A percentile compares a stretch with the other conserved stretches of the same genome.
Conservation (phyloP, 805 yeast species). For the Kuraishia cidri region DNA sequence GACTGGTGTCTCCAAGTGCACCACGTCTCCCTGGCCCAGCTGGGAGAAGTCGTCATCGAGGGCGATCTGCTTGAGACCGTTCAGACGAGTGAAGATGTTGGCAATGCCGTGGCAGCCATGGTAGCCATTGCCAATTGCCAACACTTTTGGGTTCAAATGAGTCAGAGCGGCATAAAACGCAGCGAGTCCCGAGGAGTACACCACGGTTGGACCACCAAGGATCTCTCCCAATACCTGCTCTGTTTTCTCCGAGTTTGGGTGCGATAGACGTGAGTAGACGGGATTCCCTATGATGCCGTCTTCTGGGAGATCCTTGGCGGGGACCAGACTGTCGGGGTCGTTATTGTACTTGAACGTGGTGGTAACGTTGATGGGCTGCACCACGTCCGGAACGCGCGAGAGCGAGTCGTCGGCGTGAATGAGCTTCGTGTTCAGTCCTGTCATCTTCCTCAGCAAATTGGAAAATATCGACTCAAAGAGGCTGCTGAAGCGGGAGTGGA, state of each 20-base stretch:
- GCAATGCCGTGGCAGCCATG: slow-evolving; percentile 79
- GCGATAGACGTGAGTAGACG: slow-evolving; percentile 68
- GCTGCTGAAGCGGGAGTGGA: no score
- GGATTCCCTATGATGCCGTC: slow-evolving; percentile 2
- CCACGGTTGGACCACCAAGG: slow-evolving; percentile 55
- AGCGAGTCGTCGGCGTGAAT: slow-evolving; percentile 57
- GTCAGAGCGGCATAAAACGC: slow-evolving; percentile 75
- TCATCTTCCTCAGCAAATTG: no score
- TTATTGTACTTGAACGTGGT: slow-evolving; percentile 67
- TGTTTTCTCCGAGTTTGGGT: slow-evolving; percentile 61
- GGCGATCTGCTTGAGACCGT: slow-evolving; percentile 41
- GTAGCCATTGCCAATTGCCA: slow-evolving; percentile 75
- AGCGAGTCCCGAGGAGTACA: slow-evolving; percentile 71
- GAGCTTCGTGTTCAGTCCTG: slow-evolving; percentile 9
- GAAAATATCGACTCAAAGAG: no score
- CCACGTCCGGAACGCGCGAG: slow-evolving; percentile 54
- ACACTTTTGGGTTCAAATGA: slow-evolving; percentile 56
- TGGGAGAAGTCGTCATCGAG: slow-evolving; percentile 42
- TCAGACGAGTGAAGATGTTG: slow-evolving; percentile 49
- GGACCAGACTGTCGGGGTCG: slow-evolving; percentile 46
- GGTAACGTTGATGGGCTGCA: slow-evolving; percentile 74
- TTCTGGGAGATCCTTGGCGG: slow-evolving; percentile 28
- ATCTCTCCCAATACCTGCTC: slow-evolving; percentile 58
- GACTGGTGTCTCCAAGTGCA: slow-evolving; percentile 83
- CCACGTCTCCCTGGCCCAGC: slow-evolving; percentile 54